A percentile compares a stretch with the other conserved stretches of the same genome.
These are phyloP conservation scores for Anisogramma anomala DNA, from an alignment of 2,329 filamentous ascomycete species.

Conservation along the genomic window DNA sequence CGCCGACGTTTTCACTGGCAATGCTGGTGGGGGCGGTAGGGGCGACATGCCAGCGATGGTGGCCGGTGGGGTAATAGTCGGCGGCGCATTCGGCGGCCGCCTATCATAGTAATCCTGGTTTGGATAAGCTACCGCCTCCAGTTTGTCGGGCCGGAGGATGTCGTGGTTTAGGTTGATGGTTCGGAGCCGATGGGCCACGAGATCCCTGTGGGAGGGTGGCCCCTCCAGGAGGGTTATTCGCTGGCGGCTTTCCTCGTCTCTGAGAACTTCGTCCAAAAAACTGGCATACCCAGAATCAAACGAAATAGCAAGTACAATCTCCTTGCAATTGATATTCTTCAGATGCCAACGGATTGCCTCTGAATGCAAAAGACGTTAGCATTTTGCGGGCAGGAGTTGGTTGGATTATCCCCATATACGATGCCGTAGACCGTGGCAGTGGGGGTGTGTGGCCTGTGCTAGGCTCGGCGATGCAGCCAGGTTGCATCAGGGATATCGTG, in stretches of 20 bases:
- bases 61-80: conserved; percentile 4
- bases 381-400: too few species aligned
- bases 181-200: conserved; percentile 34
- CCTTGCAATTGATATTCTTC: conserved; percentile 48
- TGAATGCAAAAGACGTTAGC: conserved; percentile 20
- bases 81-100: conserved; percentile 16
- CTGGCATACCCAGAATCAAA: conserved; percentile 50
- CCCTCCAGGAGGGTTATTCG: conserved; percentile 46
- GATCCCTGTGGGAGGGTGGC: conserved; percentile 36
- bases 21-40: conserved; percentile 17
- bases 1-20: conserved; percentile 15
- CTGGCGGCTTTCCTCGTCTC: conserved; percentile 29
- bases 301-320: conserved; percentile 49
- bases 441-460: too few species aligned
- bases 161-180: conserved; percentile 33
- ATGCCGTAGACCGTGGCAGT: too few species aligned
- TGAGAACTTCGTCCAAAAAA: conserved; percentile 43
- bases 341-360: conserved; percentile 46
- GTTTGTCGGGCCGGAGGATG: conserved; percentile 44
- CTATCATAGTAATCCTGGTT: conserved; percentile 22
- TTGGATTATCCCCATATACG: too few species aligned
- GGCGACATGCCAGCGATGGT: conserved; percentile 12
- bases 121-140: conserved; percentile 17
- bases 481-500: too few species aligned
- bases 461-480: too few species aligned